Evolutionary conservation across 2,329 filamentous ascomycete genomes (phyloP).

Genomic region (Amauroascus niger): DNA sequence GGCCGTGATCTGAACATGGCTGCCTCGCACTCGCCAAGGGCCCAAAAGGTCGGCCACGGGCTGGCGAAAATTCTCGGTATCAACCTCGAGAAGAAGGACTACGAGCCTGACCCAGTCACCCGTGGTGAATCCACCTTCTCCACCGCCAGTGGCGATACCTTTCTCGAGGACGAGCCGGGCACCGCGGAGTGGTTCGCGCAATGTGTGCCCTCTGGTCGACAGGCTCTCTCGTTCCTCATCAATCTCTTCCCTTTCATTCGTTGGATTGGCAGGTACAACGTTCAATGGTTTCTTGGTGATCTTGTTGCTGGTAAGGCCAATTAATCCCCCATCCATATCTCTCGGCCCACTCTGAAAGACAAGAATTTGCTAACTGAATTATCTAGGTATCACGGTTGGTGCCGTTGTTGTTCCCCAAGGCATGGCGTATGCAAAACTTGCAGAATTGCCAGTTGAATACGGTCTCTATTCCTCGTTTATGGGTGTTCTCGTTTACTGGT

Average conservation of each 20-base stretch:
- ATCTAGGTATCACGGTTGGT: slow-evolving; percentile 61
- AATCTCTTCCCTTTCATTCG: slow-evolving; percentile 75
- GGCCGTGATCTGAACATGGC: no score
- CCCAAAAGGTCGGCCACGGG: slow-evolving; percentile 52
- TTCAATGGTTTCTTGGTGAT: slow-evolving; percentile 81
- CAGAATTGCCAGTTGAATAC: slow-evolving; percentile 68
- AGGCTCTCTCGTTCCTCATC: slow-evolving; percentile 52
- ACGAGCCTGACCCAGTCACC: slow-evolving; percentile 51
- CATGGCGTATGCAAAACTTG: slow-evolving; percentile 87
- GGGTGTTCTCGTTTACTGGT: slow-evolving; percentile 90
- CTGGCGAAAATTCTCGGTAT: slow-evolving; percentile 75
- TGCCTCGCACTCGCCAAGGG: slow-evolving; percentile 31
- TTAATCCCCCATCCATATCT: no score
- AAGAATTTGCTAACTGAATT: neutral
- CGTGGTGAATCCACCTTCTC: slow-evolving; percentile 74
- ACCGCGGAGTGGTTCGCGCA: slow-evolving; percentile 61
- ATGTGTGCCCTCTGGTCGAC: slow-evolving; percentile 49
- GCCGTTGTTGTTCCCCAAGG: slow-evolving; percentile 86
- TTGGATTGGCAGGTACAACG: slow-evolving; percentile 87
- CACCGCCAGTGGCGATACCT: slow-evolving; percentile 60
- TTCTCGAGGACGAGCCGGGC: slow-evolving; percentile 73
- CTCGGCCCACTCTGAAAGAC: neutral
- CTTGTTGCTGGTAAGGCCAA: slow-evolving; percentile 66
- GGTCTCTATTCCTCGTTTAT: slow-evolving; percentile 94
- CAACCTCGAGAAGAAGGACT: slow-evolving; percentile 61